Evolutionary conservation across 805 yeast species (phyloP).

Genomic region (Cyberlindnera mrakii): DNA sequence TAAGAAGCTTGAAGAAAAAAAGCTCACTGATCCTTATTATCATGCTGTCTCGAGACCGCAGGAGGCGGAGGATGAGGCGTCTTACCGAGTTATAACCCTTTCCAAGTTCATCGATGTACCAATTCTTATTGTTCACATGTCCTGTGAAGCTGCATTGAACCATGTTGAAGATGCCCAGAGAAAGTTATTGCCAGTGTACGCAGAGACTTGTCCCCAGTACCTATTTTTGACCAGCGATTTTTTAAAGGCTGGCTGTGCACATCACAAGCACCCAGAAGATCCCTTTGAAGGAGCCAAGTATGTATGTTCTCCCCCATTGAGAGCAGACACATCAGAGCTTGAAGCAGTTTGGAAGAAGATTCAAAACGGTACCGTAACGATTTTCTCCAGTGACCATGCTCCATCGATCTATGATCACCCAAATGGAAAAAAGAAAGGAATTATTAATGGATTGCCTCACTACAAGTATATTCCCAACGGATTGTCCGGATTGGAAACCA

Average conservation of each 20-base stretch:
- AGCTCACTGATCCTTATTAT: constrained; percentile 35
- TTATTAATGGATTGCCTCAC: constrained; percentile 33
- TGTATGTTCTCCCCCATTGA: constrained; percentile 44
- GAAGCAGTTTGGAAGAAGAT: constrained; percentile 41
- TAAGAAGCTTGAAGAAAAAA: constrained; percentile 32
- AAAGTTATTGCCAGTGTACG: constrained; percentile 34
- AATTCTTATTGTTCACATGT: constrained; percentile 42
- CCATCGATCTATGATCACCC: constrained; percentile 37
- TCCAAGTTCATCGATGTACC: constrained; percentile 40
- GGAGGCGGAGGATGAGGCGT: constrained; percentile 43
- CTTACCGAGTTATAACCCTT: constrained; percentile 39
- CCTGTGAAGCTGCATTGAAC: constrained; percentile 34
- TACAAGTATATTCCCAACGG: constrained; percentile 43
- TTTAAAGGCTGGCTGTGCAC: constrained; percentile 24
- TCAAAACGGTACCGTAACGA: constrained; percentile 41
- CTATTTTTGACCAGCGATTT: constrained; percentile 36
- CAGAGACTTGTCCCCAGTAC: constrained; percentile 49
- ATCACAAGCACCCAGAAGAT: constrained; percentile 25
- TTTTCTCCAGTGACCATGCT: constrained; percentile 41
- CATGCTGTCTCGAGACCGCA: constrained; percentile 41
- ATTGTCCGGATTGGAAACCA: constrained; percentile 42
- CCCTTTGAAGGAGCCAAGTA: constrained; percentile 42
- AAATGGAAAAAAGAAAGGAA: constrained; percentile 37
- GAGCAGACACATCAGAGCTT: constrained; percentile 33
- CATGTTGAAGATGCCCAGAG: constrained; percentile 39